Evolutionary conservation across 1,139 yeast species (phyloP).

Genomic region (Suhomyces wounanorum): DNA sequence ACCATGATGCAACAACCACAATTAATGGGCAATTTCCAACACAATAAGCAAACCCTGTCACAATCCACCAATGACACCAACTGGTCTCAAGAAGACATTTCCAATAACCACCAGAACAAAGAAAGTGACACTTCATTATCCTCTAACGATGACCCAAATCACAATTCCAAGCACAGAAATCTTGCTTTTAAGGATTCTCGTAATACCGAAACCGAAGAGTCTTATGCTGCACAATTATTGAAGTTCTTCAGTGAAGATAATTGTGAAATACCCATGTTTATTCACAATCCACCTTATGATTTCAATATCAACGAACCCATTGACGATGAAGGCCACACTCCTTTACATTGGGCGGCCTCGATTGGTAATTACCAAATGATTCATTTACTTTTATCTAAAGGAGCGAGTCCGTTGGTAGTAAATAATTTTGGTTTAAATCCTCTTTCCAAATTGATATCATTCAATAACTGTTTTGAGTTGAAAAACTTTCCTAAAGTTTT

Average conservation of each 20-base stretch:
- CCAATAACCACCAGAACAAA: constrained; percentile 20
- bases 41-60: constrained; percentile 36
- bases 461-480: constrained; percentile 84
- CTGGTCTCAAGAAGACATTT: constrained; percentile 48
- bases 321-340: constrained; percentile 95
- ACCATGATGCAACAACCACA: constrained; percentile 17
- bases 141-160: constrained; percentile 33
- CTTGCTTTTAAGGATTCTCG: constrained; percentile 7
- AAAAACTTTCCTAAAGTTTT: constrained; percentile 73
- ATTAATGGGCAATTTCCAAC: constrained; percentile 32
- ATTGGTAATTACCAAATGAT: constrained; percentile 79
- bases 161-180: constrained; percentile 5
- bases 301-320: constrained; percentile 84
- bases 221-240: constrained; percentile 59
- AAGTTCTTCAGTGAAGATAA: constrained; percentile 72
- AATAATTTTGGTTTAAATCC: constrained; percentile 83
- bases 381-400: constrained; percentile 65
- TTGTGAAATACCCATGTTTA: constrained; percentile 70
- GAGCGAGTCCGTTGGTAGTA: constrained; percentile 76
- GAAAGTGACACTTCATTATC: constrained; percentile 49
- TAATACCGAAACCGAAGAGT: constrained; percentile 25
- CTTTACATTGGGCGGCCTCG: constrained; percentile 96
- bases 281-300: constrained; percentile 74
- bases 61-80: constrained; percentile 49
- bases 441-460: constrained; percentile 76